Base-by-base conservation (phyloP, 768 basidiomycete genomes). In the Trametes meyenii region DNA sequence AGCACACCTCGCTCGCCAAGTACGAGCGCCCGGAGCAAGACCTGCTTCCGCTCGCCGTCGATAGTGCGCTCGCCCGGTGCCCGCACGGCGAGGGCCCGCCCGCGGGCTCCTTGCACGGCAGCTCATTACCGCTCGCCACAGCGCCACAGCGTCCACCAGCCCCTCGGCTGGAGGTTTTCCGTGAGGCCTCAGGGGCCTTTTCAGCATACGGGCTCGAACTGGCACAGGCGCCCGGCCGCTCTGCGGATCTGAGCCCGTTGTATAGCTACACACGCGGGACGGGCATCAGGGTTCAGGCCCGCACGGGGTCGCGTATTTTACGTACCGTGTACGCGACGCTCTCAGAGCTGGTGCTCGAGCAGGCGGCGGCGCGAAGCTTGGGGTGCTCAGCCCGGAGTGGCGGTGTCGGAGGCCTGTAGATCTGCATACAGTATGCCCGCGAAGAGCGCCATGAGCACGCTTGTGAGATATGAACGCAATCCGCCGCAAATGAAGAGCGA, bases 321-420 rank as follows among this genome's bases (percentile, higher is more conserved):
- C 62, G 26, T 45, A 63, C 62, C 6, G 51, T 58, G 23, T 46
- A 21, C 16, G 55, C 45, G n/a, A 54, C 40, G 56, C 62, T 58
- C 46, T 51, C 43, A 8, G 62, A 59, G 58, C 62, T 60, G 24
- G 44, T 51, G 14, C 50, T 46, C 17, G 57, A 55, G 39, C 39
- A 50, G 5, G 60, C 58, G 13, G 48, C 54, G 19, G 60, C n/a
- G 19, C 64, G 50, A 55, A 52, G 55, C 49, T 55, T 54, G 55
- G 63, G 54, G 43, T 63, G 60, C 24, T 60, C 51, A n/a, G 66
- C 69, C 24, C 63, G 69, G 3, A 70, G 56, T 19, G 74, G 74
- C 46, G 74, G 74, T 16, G 74, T 75, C 14, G 74, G 74, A 33
- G 74, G 74, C 23, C 74, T 71, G 64, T 71, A 75, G 42, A 50